These are phyloP conservation scores for Corymbia citriodora DNA, from an alignment of 441 rosid species.

Conservation along the genomic window DNA sequence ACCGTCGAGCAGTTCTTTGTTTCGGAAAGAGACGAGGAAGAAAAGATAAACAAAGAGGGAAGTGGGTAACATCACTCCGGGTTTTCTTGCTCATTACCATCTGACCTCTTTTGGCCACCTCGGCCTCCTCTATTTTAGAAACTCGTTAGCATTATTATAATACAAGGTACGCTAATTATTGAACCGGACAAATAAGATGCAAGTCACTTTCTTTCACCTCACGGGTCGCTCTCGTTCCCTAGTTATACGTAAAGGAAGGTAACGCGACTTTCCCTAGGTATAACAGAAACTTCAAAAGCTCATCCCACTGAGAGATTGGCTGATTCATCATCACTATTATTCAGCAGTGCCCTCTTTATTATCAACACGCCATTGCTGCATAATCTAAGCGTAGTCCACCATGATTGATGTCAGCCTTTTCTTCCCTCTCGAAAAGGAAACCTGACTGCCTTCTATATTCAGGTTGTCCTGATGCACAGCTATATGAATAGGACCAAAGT, in stretches of 20 bases:
- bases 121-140: not conserved
- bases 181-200: constrained; percentile 6
- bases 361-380: not conserved
- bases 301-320: not conserved
- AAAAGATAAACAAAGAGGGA: not conserved
- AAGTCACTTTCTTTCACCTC: constrained; percentile 12
- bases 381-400: not conserved
- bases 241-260: not conserved
- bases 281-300: not conserved
- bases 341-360: not conserved
- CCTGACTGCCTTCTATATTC: not conserved
- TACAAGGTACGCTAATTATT: not conserved
- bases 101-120: not conserved
- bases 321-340: not conserved
- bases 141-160: not conserved
- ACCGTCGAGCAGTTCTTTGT: not conserved
- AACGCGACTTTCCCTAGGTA: not conserved
- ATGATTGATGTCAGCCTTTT: not conserved
- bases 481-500: not conserved
- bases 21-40: not conserved
- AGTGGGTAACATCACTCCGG: constrained; percentile 60
- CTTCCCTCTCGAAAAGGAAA: not conserved
- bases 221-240: not conserved
- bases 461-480: not conserved
- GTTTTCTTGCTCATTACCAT: constrained; percentile 25